A percentile compares a stretch with the other conserved stretches of the same genome.
These are phyloP conservation scores for Sarcodon aspratus DNA, from an alignment of 768 basidiomycete genomes.

Conservation along the genomic window DNA sequence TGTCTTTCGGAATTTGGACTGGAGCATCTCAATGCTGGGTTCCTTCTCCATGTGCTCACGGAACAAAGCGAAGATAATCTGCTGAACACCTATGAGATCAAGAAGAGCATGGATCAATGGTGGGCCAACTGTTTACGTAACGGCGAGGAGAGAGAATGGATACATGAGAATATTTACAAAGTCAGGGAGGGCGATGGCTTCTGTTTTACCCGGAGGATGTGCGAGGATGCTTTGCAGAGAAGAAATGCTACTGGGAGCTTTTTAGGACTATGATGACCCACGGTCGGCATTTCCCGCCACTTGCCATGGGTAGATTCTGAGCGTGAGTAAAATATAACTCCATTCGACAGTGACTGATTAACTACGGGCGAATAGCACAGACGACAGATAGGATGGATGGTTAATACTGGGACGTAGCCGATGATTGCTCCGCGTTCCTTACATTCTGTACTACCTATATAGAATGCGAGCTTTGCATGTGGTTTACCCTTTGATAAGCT, in stretches of 20 bases:
- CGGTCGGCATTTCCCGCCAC: not conserved
- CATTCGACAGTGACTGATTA: too few relatives aligned
- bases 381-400: too few relatives aligned
- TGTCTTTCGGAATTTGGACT: constrained; percentile 62
- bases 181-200: constrained; percentile 31
- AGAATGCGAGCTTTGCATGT: too few relatives aligned
- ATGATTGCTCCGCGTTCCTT: too few relatives aligned
- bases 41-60: constrained; percentile 55
- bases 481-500: too few relatives aligned
- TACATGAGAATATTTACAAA: constrained; percentile 35
- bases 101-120: constrained; percentile 64
- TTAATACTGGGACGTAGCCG: too few relatives aligned
- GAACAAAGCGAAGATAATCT: constrained; percentile 53
- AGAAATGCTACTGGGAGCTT: constrained; percentile 27
- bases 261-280: constrained; percentile 9
- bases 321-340: too few relatives aligned
- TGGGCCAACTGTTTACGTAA: constrained; percentile 68
- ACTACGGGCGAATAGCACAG: too few relatives aligned
- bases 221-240: constrained; percentile 35
- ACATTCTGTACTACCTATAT: too few relatives aligned
- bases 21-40: constrained; percentile 52
- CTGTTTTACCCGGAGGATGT: constrained; percentile 47
- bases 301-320: not conserved
- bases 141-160: constrained; percentile 44
- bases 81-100: constrained; percentile 36